Conservation (phyloP, 1,284 basidiomycete genomes). For the Pisolithus thermaeus region DNA sequence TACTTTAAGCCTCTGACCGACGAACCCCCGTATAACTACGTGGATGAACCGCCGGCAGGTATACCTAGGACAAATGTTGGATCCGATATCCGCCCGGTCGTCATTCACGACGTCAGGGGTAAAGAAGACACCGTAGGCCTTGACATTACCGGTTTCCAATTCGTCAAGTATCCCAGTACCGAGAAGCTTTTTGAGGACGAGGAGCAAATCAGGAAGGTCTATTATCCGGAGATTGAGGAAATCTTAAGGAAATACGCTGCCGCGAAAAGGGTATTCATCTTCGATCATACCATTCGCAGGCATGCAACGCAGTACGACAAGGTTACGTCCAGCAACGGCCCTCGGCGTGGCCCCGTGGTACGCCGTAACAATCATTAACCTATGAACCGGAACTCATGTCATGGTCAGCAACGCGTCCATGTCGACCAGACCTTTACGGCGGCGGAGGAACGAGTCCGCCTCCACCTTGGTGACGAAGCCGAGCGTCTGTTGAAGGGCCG, state of each 20-base stretch:
- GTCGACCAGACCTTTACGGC: conserved; percentile 42
- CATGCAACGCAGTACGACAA: conserved; percentile 9
- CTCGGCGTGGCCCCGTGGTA: conserved; percentile 31
- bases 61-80: conserved; percentile 18
- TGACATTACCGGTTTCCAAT: conserved; percentile 37
- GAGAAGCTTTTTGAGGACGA: conserved; percentile 41
- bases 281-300: conserved; percentile 42
- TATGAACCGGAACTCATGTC: neutral
- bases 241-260: conserved; percentile 38
- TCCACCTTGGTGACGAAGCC: conserved; percentile 35
- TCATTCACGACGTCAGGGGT: conserved; percentile 25
- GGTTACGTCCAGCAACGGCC: neutral
- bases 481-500: conserved; percentile 36
- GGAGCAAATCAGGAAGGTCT: conserved; percentile 30
- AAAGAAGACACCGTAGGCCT: conserved; percentile 29
- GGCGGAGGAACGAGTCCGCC: conserved; percentile 32
- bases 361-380: conserved; percentile 6
- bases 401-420: conserved; percentile 31
- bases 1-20: conserved; percentile 18
- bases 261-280: conserved; percentile 38
- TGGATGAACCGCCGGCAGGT: conserved; percentile 21
- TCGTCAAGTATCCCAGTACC: conserved; percentile 26
- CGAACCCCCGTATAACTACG: conserved; percentile 26
- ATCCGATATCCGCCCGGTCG: conserved; percentile 10
- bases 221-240: conserved; percentile 40